Evolutionary conservation across 108 stramenopile species (phyloP), one percentile per base, ranked within the genome.

Genomic region (Fragilaria radians): DNA sequence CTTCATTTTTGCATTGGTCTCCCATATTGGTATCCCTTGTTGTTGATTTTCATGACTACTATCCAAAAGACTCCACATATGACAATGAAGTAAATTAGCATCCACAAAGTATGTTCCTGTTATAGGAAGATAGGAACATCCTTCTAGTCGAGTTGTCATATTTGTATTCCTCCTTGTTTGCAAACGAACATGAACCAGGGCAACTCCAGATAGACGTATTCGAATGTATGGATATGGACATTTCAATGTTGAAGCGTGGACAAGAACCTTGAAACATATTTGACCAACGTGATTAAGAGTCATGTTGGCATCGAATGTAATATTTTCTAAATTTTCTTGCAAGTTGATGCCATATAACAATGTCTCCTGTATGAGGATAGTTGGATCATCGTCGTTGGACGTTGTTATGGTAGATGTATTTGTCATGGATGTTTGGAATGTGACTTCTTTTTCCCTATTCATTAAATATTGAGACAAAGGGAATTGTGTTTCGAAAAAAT

Each of bases 191-290:
- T 42, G 36, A 14, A 42, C 36, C 36, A 42, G 36, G 11, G 36
- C 36, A 11, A 14, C 36, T 42, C 36, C 36, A 42, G 36, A 11
- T 7, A 42, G 36, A 14, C 36, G 36, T 11, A 42, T 7, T 42
- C 36, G 36, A 42, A 42, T 42, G 36, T 42, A 42, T 14, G 36
- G 36, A 42, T 42, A 14, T 42, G 36, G 36, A 42, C 36, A 42
- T 14, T 14, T 14, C 36, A 7, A 7, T 42, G 11, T 14, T 7
- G 11, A 11, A 11, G 7, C 36, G 14, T 42, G 36, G 14, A 42
- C 36, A 42, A 42, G 11, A 42, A 42, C 7, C 11, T 42, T 42
- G 36, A 42, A 42, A 42, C 36, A 42, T 42, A 14, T 14, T 14
- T 42, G 7, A 11, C 36, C 36, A 11, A 14, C 14, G 14, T 7